Percentiles rank a stretch among this genome's conserved stretches.
phyloP scores from a whole-genome alignment of 192 early-diverging fungal genomes.

The Gamsiella multidivaricata region DNA sequence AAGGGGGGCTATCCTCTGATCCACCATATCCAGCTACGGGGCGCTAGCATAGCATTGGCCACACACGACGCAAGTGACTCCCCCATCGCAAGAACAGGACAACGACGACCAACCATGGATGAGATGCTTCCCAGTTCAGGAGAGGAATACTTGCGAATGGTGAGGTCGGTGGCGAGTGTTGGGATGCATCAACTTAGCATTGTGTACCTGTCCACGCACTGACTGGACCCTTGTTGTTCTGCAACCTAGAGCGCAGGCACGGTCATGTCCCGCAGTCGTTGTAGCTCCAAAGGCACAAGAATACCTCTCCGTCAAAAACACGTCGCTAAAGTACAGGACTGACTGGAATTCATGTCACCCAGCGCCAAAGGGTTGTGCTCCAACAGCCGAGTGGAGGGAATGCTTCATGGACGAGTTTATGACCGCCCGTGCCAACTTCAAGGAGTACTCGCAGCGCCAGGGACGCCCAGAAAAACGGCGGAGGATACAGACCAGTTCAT shows the following conservation, averaged over 20 bases:
- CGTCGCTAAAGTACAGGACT: constrained; percentile 34
- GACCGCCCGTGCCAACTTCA: not conserved
- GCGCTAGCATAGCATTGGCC: not conserved
- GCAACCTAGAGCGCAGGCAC: constrained; percentile 32
- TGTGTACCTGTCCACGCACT: not conserved
- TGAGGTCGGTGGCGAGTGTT: constrained; percentile 22
- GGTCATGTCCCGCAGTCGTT: constrained; percentile 31
- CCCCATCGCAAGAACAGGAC: not conserved
- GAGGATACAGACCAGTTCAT: not conserved
- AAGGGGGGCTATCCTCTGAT: no score
- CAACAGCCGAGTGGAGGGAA: constrained; percentile 35
- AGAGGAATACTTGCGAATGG: constrained; percentile 50
- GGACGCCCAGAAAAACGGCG: not conserved
- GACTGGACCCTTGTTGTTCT: not conserved
- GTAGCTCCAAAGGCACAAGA: constrained; percentile 21
- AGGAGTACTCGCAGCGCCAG: not conserved
- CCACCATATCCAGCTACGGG: no score
- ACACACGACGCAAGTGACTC: no score
- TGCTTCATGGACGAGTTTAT: constrained; percentile 38
- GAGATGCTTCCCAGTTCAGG: constrained; percentile 42
- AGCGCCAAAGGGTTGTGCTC: constrained; percentile 41
- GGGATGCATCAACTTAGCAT: not conserved
- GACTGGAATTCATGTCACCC: constrained; percentile 46
- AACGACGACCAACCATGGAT: not conserved
- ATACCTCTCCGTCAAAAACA: constrained; percentile 42